Evolutionary conservation across 2,329 filamentous ascomycete species (phyloP), one percentile per base, ranked within the genome.

Genomic region (Aspergillus pseudoviridinutans): DNA sequence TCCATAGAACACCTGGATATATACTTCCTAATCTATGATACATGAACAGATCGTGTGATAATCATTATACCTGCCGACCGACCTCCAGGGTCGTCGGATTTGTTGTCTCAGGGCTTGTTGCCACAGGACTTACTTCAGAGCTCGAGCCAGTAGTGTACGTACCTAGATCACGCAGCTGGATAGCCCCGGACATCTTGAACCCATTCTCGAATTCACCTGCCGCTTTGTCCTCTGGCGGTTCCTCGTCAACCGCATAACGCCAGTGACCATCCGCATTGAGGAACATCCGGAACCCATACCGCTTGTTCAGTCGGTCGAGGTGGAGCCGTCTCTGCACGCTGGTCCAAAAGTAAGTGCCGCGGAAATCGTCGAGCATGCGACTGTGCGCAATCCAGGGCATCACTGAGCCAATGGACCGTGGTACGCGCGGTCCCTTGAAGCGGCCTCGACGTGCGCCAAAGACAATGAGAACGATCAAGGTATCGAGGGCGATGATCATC

Each of bases 331-430:
- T 62, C 53, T 69, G 56, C 4, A 58, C 51, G 55, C 59, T 72
- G 2, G 60, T 68, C 71, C 70, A 72, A 6, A 50, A 41, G 42
- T 71, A 68, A 1, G 69, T 73, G 27, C 68, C 58, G 10, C 60
- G 60, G 35, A 73, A 71, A 42, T 73, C 71, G 22, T 59, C 50
- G 4, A 71, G 61, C 69, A 73, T 72, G 27, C 64, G 68, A 50
- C 68, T 72, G 46, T 72, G 68, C 3, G 69, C 68, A 25, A 73
- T 61, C 71, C 71, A 73, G 1, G 71, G 71, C 9, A 73, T 67
- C 5, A 73, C 61, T 2, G 69, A 62, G 6, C 71, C 71, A 22
- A 73, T 70, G 2, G 71, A 72, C 6, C 70, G 68, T 3, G 71
- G 71, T 55, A 73, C 69, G 9, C 71, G 64, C 3, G 71, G 71